Evolutionary conservation across 441 rosid genomes (phyloP).

Genomic region (Corymbia citriodora): DNA sequence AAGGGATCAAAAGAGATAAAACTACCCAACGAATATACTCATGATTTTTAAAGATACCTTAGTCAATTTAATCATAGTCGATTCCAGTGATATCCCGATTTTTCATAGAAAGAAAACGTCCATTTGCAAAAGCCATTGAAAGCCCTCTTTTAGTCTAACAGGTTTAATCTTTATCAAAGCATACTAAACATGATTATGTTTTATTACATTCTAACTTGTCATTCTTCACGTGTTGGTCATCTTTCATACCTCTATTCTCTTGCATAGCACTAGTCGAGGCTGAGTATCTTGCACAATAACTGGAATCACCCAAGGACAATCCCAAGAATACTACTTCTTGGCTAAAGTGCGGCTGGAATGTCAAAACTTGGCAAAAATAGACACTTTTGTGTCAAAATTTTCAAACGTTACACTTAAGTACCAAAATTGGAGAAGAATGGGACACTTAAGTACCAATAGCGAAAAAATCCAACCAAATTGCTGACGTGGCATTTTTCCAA

Average conservation of each 20-base stretch:
- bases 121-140: not conserved
- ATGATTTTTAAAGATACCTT: not conserved
- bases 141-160: not conserved
- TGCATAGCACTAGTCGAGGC: not conserved
- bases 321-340: not conserved
- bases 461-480: no score
- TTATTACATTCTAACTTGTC: not conserved
- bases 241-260: rapidly evolving
- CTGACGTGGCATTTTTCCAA: no score
- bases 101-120: not conserved
- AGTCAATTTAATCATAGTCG: not conserved
- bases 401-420: no score
- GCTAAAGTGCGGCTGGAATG: no score
- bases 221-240: not conserved
- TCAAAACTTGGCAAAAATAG: no score
- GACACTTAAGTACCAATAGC: no score
- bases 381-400: no score
- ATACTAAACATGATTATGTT: not conserved
- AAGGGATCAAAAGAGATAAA: not conserved
- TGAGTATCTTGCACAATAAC: not conserved
- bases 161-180: not conserved
- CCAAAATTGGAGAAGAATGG: no score
- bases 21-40: not conserved
- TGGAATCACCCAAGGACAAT: not conserved
- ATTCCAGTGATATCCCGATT: not conserved